These are phyloP conservation scores for Schizochytrium sp. DNA, from an alignment of 108 stramenopile species.

Conservation along the genomic window DNA sequence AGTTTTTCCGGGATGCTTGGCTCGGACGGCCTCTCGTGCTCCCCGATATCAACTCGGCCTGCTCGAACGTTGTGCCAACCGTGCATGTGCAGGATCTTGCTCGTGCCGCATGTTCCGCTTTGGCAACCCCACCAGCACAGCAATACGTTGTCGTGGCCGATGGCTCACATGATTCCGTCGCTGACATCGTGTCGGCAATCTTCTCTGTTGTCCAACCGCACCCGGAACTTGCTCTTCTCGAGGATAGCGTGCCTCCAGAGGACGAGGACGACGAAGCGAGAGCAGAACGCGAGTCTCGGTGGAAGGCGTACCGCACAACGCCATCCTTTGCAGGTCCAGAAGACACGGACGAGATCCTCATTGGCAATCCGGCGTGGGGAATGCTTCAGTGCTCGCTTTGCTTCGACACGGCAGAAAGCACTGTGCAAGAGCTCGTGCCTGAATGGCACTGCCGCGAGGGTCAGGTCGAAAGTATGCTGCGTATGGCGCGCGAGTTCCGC, in stretches of 20 bases:
- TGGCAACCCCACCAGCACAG: background rate
- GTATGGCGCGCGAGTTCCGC: background rate
- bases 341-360: background rate
- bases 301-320: background rate
- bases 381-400: background rate
- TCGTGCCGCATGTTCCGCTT: background rate
- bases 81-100: background rate
- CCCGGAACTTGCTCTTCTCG: background rate
- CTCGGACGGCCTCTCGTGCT: background rate
- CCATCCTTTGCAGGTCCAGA: background rate
- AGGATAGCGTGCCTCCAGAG: background rate
- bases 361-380: background rate
- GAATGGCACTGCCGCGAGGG: conserved; percentile 1
- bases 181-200: conserved; percentile 4
- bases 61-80: background rate
- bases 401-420: background rate
- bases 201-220: conserved; percentile 11
- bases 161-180: background rate
- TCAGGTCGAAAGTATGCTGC: background rate
- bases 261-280: background rate
- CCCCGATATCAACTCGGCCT: background rate
- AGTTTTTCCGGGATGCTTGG: conserved; percentile 15
- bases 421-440: background rate
- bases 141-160: conserved; percentile 13
- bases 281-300: background rate